A percentile compares a stretch with the other conserved stretches of the same genome.
These are phyloP conservation scores for Microdochium bolleyi DNA, from an alignment of 2,329 filamentous ascomycete species.

Conservation along the genomic window DNA sequence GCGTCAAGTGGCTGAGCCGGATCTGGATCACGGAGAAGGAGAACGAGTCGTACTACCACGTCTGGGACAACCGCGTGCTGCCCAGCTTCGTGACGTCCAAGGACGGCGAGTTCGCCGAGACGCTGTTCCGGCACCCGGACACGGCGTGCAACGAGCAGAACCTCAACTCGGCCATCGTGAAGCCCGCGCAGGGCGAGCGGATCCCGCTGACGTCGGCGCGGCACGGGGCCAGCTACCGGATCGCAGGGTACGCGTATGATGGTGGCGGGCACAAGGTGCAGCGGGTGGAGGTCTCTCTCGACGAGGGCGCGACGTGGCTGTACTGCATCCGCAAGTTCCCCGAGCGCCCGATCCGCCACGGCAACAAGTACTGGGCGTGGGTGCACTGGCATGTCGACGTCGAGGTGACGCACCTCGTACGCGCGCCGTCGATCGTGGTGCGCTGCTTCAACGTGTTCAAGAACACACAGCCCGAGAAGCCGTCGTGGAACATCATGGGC, in stretches of 20 bases:
- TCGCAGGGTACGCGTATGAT: slow-evolving; percentile 39
- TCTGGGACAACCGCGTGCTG: slow-evolving; percentile 43
- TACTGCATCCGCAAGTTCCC: slow-evolving; percentile 28
- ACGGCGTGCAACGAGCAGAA: slow-evolving; percentile 40
- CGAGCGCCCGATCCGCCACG: slow-evolving; percentile 38
- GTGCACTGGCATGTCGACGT: slow-evolving; percentile 43
- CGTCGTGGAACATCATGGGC: slow-evolving; percentile 39
- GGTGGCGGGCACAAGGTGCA: slow-evolving; percentile 41
- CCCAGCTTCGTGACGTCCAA: slow-evolving; percentile 39
- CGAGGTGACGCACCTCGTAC: slow-evolving; percentile 27
- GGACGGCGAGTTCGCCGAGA: slow-evolving; percentile 35
- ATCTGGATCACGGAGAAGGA: slow-evolving; percentile 33
- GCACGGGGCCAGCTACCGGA: slow-evolving; percentile 29
- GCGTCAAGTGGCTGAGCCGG: slow-evolving; percentile 37
- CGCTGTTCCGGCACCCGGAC: slow-evolving; percentile 37
- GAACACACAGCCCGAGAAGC: slow-evolving; percentile 37
- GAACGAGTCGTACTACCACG: slow-evolving; percentile 36
- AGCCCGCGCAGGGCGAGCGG: slow-evolving; percentile 35
- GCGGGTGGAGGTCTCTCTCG: slow-evolving; percentile 37
- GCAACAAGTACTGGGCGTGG: slow-evolving; percentile 47
- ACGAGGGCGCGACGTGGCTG: slow-evolving; percentile 35
- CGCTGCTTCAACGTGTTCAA: slow-evolving; percentile 41
- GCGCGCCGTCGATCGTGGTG: slow-evolving; percentile 24
- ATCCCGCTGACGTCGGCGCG: slow-evolving; percentile 26
- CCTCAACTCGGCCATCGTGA: slow-evolving; percentile 37